Conservation (phyloP, 257 asterid genomes). For the Scutellaria barbata region DNA sequence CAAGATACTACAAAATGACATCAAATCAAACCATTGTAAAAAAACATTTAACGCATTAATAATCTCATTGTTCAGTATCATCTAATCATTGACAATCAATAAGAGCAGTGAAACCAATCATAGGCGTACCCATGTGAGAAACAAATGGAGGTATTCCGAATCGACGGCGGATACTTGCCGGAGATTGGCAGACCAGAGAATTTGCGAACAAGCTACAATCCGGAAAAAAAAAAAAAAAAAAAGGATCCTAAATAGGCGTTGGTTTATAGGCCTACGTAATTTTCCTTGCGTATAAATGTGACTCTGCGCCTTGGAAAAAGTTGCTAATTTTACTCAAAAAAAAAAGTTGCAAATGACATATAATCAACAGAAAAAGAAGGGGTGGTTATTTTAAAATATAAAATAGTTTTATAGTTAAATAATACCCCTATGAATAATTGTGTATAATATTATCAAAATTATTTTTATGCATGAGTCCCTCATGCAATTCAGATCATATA, state of each 20-base stretch:
- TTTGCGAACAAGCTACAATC: conserved; percentile 28
- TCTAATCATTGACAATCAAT: conserved; percentile 31
- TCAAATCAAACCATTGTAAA: conserved; percentile 29
- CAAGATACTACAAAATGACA: conserved; percentile 18
- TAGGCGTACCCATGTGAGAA: conserved; percentile 51
- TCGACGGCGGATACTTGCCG: conserved; percentile 35
- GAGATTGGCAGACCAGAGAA: conserved; percentile 39
- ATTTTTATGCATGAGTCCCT: too few relatives aligned
- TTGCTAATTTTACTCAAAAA: conserved; percentile 15
- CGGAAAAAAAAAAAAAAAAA: conserved; percentile 30
- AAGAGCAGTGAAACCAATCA: conserved; percentile 46
- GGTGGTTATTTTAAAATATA: conserved; percentile 23
- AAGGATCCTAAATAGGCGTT: conserved; percentile 44
- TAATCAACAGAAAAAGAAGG: neutral
- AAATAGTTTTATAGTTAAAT: conserved; percentile 13
- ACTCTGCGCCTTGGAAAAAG: conserved; percentile 24
- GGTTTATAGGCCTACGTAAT: conserved; percentile 35
- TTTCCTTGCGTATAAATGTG: conserved; percentile 25
- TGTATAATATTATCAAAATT: too few relatives aligned
- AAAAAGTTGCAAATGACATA: neutral
- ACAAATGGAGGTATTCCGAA: conserved; percentile 12
- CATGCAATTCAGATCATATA: too few relatives aligned
- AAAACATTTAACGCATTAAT: conserved; percentile 16
- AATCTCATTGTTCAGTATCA: neutral
- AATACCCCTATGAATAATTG: too few relatives aligned